A percentile compares a stretch with the other conserved stretches of the same genome.
Evolutionary conservation across 2,329 filamentous ascomycete species (phyloP).

Genomic region (Didymellaceae sp.): DNA sequence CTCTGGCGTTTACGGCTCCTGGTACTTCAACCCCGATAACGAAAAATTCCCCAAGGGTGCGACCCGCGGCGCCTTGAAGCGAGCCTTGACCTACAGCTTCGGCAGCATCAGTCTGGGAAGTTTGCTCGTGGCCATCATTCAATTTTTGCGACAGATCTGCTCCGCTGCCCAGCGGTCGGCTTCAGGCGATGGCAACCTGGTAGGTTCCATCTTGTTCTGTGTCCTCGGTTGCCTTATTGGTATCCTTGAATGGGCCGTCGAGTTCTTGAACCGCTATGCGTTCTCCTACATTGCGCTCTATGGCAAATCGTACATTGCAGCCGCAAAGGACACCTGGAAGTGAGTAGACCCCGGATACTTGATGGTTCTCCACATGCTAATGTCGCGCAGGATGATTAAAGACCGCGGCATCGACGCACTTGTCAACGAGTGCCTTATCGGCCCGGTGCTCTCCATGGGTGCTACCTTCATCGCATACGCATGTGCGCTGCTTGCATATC

Average conservation of each 20-base stretch:
- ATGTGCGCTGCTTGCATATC: slow-evolving; percentile 79
- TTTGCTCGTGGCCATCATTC: slow-evolving; percentile 84
- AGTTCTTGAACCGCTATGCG: slow-evolving; percentile 90
- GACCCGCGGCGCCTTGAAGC: slow-evolving; percentile 81
- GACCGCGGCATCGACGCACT: slow-evolving; percentile 89
- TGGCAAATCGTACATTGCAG: slow-evolving; percentile 83
- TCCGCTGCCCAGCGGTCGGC: slow-evolving; percentile 75
- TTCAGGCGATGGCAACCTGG: slow-evolving; percentile 70
- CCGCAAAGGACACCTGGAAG: slow-evolving; percentile 87
- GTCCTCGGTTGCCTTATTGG: slow-evolving; percentile 77
- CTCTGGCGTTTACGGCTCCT: slow-evolving; percentile 87
- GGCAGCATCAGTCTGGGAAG: slow-evolving; percentile 89
- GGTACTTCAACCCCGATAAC: slow-evolving; percentile 68
- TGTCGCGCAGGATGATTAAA: slow-evolving; percentile 73
- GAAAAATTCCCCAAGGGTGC: slow-evolving; percentile 72
- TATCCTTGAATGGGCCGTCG: slow-evolving; percentile 81
- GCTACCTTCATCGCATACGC: slow-evolving; percentile 83
- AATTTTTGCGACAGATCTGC: slow-evolving; percentile 81
- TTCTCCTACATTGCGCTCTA: slow-evolving; percentile 94
- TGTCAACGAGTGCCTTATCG: slow-evolving; percentile 82
- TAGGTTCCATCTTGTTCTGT: slow-evolving; percentile 73
- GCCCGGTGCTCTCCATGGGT: slow-evolving; percentile 71
- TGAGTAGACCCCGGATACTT: slow-evolving; percentile 44
- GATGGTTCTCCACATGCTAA: slow-evolving; percentile 20
- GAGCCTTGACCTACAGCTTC: slow-evolving; percentile 88